Evolutionary conservation across 139 green algal genomes (phyloP).

Genomic region (Nannochloris sp.): DNA sequence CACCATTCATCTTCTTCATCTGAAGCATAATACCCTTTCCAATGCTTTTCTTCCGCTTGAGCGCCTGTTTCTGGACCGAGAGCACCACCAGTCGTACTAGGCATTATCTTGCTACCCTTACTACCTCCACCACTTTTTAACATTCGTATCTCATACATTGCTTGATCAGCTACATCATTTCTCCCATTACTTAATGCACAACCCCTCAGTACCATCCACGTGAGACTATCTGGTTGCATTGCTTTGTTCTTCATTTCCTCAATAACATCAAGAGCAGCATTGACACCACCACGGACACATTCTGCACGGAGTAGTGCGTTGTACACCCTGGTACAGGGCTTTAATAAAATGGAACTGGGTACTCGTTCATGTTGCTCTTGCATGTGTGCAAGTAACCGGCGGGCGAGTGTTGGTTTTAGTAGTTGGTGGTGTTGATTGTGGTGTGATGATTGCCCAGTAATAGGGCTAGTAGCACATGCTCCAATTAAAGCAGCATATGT

Average conservation of each 20-base stretch:
- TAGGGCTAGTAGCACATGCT: background rate
- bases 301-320: background rate
- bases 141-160: background rate
- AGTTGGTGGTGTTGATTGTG: too few species aligned
- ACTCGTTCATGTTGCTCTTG: too few species aligned
- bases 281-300: background rate
- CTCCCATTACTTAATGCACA: background rate
- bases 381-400: too few species aligned
- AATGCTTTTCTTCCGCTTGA: conserved; percentile 1
- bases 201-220: background rate
- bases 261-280: background rate
- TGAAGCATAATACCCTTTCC: conserved; percentile 10
- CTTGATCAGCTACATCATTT: background rate
- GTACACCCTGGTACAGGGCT: background rate
- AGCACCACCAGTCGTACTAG: too few species aligned
- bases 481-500: background rate
- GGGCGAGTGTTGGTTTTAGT: too few species aligned
- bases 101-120: too few species aligned
- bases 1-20: conserved; percentile 1
- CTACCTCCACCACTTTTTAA: background rate
- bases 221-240: background rate
- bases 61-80: background rate
- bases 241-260: background rate
- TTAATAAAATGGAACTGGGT: too few species aligned
- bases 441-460: too few species aligned